These are phyloP conservation scores for Salix koriyanagi DNA, from an alignment of 345 rosid species.

Conservation along the genomic window DNA sequence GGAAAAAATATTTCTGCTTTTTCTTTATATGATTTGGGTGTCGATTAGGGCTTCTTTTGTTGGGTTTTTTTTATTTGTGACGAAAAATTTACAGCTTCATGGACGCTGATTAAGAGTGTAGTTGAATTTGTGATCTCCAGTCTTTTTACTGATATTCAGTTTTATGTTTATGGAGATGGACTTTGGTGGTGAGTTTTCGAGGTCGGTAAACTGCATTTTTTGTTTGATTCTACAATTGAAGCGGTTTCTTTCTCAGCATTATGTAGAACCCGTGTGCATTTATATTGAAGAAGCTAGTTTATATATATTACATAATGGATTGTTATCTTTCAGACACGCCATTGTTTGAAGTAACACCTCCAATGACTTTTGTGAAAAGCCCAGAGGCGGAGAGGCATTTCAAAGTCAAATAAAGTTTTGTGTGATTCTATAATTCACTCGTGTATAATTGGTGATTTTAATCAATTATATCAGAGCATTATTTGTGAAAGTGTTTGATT, in stretches of 20 bases:
- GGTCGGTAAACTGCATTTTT: conserved; percentile 17
- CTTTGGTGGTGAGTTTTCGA: conserved; percentile 18
- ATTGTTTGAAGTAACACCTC: conserved; percentile 2
- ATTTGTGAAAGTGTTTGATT: conserved; percentile 1
- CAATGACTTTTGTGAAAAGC: conserved; percentile 2
- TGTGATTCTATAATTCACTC: neutral
- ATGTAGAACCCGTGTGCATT: neutral
- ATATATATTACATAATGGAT: conserved; percentile 8
- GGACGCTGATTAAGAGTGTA: neutral
- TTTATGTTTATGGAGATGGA: neutral
- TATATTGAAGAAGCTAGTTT: conserved; percentile 6
- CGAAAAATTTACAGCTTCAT: neutral
- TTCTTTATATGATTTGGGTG: conserved; percentile 1
- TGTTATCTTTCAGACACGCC: neutral
- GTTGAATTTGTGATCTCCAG: conserved; percentile 16
- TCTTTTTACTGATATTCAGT: conserved; percentile 5
- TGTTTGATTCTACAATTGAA: conserved; percentile 6
- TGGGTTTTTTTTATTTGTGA: neutral
- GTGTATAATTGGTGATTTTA: neutral
- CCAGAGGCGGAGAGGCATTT: neutral
- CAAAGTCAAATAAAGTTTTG: conserved; percentile 18
- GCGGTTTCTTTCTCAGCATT: conserved; percentile 9
- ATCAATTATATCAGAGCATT: neutral
- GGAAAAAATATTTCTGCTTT: neutral
- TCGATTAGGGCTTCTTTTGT: conserved; percentile 14